These are phyloP conservation scores for Rhodotorula sp. DNA, from an alignment of 1,284 basidiomycete genomes.

Conservation along the genomic window DNA sequence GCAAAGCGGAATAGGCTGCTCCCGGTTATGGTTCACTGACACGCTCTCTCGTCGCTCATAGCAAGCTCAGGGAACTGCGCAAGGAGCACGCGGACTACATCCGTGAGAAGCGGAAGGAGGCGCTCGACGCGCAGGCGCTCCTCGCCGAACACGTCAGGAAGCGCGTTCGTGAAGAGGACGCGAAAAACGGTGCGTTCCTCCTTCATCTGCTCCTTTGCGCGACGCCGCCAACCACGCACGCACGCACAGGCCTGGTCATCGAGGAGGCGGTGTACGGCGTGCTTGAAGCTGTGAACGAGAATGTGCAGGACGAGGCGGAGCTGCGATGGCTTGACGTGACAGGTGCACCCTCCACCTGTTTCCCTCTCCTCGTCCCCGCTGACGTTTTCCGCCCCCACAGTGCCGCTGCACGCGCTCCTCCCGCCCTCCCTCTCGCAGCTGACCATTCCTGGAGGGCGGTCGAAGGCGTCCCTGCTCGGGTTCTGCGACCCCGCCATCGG, in stretches of 20 bases:
- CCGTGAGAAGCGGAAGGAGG: conserved; percentile 61
- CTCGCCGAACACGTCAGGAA: conserved; percentile 54
- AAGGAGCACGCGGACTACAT: conserved; percentile 64
- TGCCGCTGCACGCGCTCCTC: conserved; percentile 79
- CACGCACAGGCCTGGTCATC: conserved; percentile 66
- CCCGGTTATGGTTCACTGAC: not conserved
- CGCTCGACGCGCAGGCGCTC: conserved; percentile 59
- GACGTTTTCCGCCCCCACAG: conserved; percentile 55
- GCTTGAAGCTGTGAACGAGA: conserved; percentile 20
- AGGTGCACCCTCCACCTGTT: too few species aligned
- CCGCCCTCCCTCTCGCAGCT: conserved; percentile 65
- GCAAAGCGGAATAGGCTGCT: too few species aligned
- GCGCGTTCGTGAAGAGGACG: conserved; percentile 53
- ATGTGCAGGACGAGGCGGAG: conserved; percentile 20
- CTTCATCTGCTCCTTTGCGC: not conserved
- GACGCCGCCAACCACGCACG: too few species aligned
- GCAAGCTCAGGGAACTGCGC: conserved; percentile 58
- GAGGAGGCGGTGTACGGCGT: conserved; percentile 68
- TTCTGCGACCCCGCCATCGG: conserved; percentile 59
- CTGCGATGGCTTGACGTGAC: conserved; percentile 37
- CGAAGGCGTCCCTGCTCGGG: conserved; percentile 53
- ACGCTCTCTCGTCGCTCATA: conserved; percentile 24
- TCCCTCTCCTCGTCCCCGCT: too few species aligned
- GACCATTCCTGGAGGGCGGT: conserved; percentile 71
- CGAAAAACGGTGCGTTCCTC: conserved; percentile 49